Conservation (phyloP, 2,329 filamentous ascomycete species). For the Neoarthrinium moseri region DNA sequence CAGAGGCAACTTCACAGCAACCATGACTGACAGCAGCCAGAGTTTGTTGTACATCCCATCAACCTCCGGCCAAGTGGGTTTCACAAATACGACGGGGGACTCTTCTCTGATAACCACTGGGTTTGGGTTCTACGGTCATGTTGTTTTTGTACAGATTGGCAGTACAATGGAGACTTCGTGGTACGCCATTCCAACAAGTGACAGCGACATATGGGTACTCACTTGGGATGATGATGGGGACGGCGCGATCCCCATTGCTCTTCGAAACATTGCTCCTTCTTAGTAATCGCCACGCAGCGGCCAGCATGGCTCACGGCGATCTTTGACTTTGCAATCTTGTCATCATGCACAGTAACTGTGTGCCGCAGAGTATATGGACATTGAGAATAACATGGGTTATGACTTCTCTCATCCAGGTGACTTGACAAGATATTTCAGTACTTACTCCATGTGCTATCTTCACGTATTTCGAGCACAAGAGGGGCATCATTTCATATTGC, state of each 20-base stretch:
- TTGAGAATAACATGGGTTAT: too few species aligned
- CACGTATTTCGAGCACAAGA: too few species aligned
- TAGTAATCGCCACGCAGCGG: not conserved
- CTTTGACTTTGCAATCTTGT: too few species aligned
- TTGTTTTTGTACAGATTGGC: not conserved
- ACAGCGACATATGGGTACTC: not conserved
- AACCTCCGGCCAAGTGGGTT: not conserved
- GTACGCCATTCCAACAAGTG: not conserved
- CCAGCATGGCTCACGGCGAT: too few species aligned
- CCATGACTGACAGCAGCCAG: not conserved
- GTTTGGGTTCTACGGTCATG: constrained; percentile 6
- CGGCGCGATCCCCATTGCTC: not conserved
- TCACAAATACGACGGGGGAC: not conserved
- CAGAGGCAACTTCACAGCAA: constrained; percentile 4
- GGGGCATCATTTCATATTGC: too few species aligned
- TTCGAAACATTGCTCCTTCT: constrained; percentile 2
- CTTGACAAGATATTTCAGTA: too few species aligned
- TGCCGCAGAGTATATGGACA: too few species aligned
- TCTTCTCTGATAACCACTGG: not conserved
- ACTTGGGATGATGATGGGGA: not conserved
- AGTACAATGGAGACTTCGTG: not conserved
- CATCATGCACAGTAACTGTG: too few species aligned
- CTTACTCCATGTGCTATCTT: too few species aligned
- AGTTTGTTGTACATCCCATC: constrained; percentile 5
- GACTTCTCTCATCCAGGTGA: too few species aligned